Evolutionary conservation across 1,139 yeast genomes (phyloP), one percentile per base, ranked within the genome.

Genomic region (Zhuliangozyma parablackwelliae): DNA sequence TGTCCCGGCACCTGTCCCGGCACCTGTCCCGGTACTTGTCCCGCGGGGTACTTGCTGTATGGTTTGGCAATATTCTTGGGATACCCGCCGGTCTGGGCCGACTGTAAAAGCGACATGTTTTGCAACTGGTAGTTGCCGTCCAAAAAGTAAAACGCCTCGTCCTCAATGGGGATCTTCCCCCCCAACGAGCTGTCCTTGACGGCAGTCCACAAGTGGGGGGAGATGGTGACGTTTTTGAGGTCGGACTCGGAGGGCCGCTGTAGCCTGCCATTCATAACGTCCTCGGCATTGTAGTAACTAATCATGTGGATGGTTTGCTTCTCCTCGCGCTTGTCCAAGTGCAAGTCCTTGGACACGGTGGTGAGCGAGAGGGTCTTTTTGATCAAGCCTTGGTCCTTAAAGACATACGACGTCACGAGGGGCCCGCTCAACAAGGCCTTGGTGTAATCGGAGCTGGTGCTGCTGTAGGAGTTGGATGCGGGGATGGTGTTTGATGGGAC

Each of bases 281-380:
- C 96, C 31, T 78, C 76, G 0, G 88, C 82, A 38, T 75, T 69
- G 53, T 87, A 89, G 57, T 89, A 89, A 13, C 90, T 80, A 7
- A 89, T 80, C 37, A 89, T 61, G 54, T 90, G 96, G 39, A 84
- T 75, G 0, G 87, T 80, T 48, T 65, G 72, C 35, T 56, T 62
- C 36, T 57, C 65, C 7, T 51, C 53, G 28, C 53, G 50, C 27
- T 50, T 51, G 8, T 55, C 57, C 21, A 61, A 38, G 34, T 61
- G 60, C 23, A 63, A 53, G 11, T 77, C 79, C 30, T 59, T 59
- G 5, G 57, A 40, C 7, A 51, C 56, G 13, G 71, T 63, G 13
- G 58, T 74, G 12, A 88, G 65, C 5, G 90, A 79, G 46, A 89
- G 68, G 0, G 97, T 86, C 57, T 88, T 88, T 57, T 89, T 89